A percentile compares a stretch with the other conserved stretches of the same genome.
These are phyloP conservation scores for Phytophthora fragariaefolia DNA, from an alignment of 352 stramenopile genomes.

Conservation along the genomic window DNA sequence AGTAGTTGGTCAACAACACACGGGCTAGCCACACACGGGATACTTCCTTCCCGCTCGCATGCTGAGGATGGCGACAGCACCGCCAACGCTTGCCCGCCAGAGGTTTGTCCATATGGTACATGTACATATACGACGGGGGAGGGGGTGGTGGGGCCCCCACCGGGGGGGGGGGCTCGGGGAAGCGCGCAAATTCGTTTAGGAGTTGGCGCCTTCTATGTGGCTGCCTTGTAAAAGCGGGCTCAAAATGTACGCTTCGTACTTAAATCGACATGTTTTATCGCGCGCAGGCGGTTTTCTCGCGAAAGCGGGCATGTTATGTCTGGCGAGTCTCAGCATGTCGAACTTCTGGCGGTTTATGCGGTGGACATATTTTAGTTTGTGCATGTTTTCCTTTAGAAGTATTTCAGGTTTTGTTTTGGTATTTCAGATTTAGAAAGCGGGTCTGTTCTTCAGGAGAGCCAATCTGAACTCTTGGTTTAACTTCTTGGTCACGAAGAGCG, in stretches of 20 bases:
- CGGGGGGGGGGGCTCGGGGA: no score
- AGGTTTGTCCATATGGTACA: no score
- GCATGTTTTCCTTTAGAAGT: not conserved
- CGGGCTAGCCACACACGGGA: no score
- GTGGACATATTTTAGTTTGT: not conserved
- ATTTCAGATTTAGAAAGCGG: no score
- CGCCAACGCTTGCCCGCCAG: no score
- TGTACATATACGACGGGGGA: no score
- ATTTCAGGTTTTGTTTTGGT: not conserved
- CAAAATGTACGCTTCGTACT: not conserved
- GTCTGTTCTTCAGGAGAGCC: no score
- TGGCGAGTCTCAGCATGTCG: not conserved
- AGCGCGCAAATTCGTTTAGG: not conserved
- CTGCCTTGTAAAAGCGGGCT: not conserved
- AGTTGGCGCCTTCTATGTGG: not conserved
- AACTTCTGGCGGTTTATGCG: not conserved
- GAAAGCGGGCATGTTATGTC: not conserved
- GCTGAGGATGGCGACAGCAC: no score
- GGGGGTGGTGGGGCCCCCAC: no score
- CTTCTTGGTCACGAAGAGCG: slow-evolving; percentile 1
- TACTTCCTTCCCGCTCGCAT: no score
- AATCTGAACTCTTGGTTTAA: slow-evolving; percentile 14
- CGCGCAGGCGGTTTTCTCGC: not conserved
- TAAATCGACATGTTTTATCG: no score
- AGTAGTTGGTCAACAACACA: no score